Percentiles rank a stretch among this genome's conserved stretches.
These are phyloP conservation scores for Periconia digitata DNA, from an alignment of 2,329 filamentous ascomycete genomes.

Conservation along the genomic window DNA sequence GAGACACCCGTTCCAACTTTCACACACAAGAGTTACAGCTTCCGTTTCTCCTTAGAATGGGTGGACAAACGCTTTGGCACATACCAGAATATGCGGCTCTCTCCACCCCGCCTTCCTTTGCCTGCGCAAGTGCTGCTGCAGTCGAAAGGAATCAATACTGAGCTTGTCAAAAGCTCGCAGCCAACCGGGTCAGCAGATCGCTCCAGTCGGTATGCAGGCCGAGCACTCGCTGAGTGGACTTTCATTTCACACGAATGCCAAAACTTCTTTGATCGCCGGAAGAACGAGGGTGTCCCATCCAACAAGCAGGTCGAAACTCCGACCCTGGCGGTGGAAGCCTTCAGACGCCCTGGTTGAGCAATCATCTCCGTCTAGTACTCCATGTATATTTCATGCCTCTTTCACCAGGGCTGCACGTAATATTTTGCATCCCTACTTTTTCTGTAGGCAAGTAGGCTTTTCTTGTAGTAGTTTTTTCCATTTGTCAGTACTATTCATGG, in stretches of 20 bases:
- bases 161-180: constrained; percentile 26
- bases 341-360: constrained; percentile 50
- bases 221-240: constrained; percentile 77
- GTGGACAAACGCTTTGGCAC: constrained; percentile 58
- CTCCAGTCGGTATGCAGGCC: constrained; percentile 64
- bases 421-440: background rate
- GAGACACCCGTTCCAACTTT: constrained; percentile 49
- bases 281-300: constrained; percentile 69
- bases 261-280: constrained; percentile 75
- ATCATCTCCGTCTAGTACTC: background rate
- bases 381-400: background rate
- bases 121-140: constrained; percentile 69
- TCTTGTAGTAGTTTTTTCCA: background rate
- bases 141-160: constrained; percentile 32
- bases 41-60: constrained; percentile 75
- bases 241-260: constrained; percentile 77
- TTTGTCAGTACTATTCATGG: no score
- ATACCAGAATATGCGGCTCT: constrained; percentile 64
- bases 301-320: constrained; percentile 72
- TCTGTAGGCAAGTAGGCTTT: constrained; percentile 2
- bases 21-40: constrained; percentile 63
- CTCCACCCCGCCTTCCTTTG: constrained; percentile 67
- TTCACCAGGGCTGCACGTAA: background rate
- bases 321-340: constrained; percentile 64
- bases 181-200: constrained; percentile 42